A percentile compares a stretch with the other conserved stretches of the same genome.
Evolutionary conservation across 2,329 filamentous ascomycete species (phyloP).

Genomic region (Colletotrichum lupini): DNA sequence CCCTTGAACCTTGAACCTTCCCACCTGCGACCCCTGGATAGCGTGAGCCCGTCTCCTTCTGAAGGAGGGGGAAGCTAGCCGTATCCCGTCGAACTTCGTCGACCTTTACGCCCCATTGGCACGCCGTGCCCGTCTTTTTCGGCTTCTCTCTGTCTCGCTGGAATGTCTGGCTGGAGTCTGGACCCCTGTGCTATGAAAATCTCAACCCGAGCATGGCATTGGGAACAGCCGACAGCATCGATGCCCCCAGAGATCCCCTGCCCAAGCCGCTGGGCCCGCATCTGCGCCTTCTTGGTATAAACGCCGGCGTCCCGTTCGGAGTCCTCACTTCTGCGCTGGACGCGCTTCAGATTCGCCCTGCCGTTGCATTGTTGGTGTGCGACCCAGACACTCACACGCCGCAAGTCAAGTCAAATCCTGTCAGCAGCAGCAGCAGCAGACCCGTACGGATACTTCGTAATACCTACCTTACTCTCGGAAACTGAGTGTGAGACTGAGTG

Average conservation of each 20-base stretch:
- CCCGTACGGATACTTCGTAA: background rate
- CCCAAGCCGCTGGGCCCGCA: constrained; percentile 24
- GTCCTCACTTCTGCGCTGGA: constrained; percentile 13
- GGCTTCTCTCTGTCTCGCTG: background rate
- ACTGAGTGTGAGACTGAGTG: background rate
- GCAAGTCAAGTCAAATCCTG: background rate
- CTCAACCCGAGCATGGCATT: constrained; percentile 9
- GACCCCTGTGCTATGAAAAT: constrained; percentile 19
- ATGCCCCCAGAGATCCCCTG: constrained; percentile 29
- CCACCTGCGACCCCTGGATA: background rate
- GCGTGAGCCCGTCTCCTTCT: background rate
- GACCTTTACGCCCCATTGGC: background rate
- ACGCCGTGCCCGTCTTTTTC: background rate
- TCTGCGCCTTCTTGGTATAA: constrained; percentile 34
- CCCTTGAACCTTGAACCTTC: background rate
- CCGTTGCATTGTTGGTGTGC: constrained; percentile 25
- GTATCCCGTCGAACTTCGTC: background rate
- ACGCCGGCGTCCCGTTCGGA: constrained; percentile 26
- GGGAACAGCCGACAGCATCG: constrained; percentile 2
- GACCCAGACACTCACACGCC: background rate
- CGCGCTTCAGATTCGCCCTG: constrained; percentile 9
- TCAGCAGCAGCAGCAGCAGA: background rate
- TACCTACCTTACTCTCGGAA: background rate
- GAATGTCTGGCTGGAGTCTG: background rate
- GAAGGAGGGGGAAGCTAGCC: background rate